Percentiles rank a stretch among this genome's conserved stretches.
Evolutionary conservation across 139 green algal genomes (phyloP).

Genomic region (Yamagishiella unicocca): DNA sequence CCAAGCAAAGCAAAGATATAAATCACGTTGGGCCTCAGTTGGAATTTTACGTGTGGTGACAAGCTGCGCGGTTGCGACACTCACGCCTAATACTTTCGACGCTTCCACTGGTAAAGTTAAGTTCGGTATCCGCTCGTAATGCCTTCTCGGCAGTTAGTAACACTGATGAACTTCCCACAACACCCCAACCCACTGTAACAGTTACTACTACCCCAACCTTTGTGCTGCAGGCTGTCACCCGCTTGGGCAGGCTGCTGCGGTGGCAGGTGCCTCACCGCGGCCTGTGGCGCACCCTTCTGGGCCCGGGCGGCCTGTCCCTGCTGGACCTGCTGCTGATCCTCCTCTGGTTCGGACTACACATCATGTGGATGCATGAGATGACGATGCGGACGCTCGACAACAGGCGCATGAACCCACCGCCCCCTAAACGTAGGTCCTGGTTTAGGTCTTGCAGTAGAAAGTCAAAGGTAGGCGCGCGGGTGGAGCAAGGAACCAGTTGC

Average conservation of each 20-base stretch:
- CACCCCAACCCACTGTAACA: too few relatives aligned
- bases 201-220: not conserved
- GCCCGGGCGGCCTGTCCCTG: slow-evolving; percentile 2
- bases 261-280: not conserved
- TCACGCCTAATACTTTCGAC: not conserved
- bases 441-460: not conserved
- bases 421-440: not conserved
- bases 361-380: slow-evolving; percentile 40
- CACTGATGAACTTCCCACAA: too few relatives aligned
- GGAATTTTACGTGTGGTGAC: not conserved
- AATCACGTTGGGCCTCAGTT: too few relatives aligned
- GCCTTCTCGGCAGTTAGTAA: too few relatives aligned
- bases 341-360: slow-evolving; percentile 29
- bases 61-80: not conserved
- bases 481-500: not conserved
- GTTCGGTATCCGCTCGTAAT: not conserved
- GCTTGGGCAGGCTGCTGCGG: not conserved
- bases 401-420: not conserved
- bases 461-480: not conserved
- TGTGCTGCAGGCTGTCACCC: not conserved
- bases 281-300: slow-evolving; percentile 20
- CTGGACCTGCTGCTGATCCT: slow-evolving; percentile 40
- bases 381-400: slow-evolving; percentile 14
- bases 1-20: not conserved
- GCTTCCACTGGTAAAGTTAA: not conserved